phyloP scores from a whole-genome alignment of 805 yeast species.

The Maudiozyma bulderi region DNA sequence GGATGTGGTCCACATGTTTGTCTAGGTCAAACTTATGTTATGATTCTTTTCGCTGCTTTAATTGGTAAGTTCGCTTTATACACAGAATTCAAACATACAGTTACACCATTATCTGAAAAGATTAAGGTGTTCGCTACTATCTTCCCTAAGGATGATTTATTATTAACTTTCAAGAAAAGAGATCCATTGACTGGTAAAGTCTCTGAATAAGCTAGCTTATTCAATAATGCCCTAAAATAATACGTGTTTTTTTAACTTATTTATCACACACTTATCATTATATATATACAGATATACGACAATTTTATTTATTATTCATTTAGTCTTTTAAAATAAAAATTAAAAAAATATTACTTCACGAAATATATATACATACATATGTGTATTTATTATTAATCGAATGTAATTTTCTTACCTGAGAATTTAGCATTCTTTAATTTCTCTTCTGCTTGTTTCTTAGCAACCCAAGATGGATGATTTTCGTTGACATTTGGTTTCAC shows the following conservation, averaged over 20 bases:
- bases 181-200: constrained; percentile 37
- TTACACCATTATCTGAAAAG: constrained; percentile 79
- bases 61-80: constrained; percentile 83
- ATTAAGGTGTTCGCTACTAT: constrained; percentile 96
- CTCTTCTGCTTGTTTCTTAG: constrained; percentile 68
- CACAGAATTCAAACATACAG: constrained; percentile 72
- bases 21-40: constrained; percentile 87
- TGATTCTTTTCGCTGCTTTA: constrained; percentile 79
- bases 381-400: constrained; percentile 35
- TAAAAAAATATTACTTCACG: neutral
- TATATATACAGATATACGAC: neutral
- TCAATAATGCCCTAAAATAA: neutral
- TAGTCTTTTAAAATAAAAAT: neutral
- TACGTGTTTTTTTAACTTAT: too few relatives aligned
- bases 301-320: neutral
- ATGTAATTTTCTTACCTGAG: constrained; percentile 75
- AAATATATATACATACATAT: neutral
- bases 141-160: constrained; percentile 93
- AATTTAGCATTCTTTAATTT: constrained; percentile 56
- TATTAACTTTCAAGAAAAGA: constrained; percentile 61
- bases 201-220: constrained; percentile 9
- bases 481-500: constrained; percentile 4
- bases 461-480: constrained; percentile 96
- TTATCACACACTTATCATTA: neutral
- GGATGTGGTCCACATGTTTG: constrained; percentile 97